phyloP scores from a whole-genome alignment of 192 early-diverging fungal species.

The Dimargaris xerosporica region DNA sequence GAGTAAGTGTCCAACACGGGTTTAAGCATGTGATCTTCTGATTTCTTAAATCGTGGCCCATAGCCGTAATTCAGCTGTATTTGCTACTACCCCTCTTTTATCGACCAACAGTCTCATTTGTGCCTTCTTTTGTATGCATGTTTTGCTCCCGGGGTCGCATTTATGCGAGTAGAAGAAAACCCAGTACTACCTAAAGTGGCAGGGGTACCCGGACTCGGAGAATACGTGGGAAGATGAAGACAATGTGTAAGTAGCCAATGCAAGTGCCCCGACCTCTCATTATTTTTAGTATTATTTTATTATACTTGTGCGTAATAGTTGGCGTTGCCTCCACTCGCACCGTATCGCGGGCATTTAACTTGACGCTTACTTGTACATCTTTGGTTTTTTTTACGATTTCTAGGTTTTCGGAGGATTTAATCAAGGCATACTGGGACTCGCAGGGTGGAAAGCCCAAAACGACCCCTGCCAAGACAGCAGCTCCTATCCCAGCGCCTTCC shows the following conservation, averaged over 20 bases:
- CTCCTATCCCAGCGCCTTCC: not conserved
- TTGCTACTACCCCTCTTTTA: not conserved
- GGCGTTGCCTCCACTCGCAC: not conserved
- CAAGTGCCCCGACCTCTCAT: too few species aligned
- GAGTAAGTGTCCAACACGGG: not conserved
- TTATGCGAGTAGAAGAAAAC: not conserved
- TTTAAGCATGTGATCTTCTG: too few species aligned
- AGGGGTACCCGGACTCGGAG: constrained; percentile 17
- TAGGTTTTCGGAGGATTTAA: not conserved
- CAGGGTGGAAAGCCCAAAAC: not conserved
- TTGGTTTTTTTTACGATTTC: not conserved
- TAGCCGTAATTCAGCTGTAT: too few species aligned
- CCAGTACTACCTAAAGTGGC: constrained; percentile 20
- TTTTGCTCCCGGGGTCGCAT: too few species aligned
- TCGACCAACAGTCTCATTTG: not conserved
- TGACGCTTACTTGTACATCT: not conserved
- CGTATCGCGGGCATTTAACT: not conserved
- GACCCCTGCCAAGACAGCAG: not conserved
- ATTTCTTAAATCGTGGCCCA: too few species aligned
- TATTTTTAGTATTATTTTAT: too few species aligned
- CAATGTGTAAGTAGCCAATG: constrained; percentile 3
- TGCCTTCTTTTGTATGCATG: not conserved
- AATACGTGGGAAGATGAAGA: constrained; percentile 22
- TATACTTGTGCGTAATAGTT: not conserved
- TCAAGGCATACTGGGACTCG: not conserved